Conservation (phyloP, 2,329 filamentous ascomycete species). For the Ophiostoma tasmaniense region DNA sequence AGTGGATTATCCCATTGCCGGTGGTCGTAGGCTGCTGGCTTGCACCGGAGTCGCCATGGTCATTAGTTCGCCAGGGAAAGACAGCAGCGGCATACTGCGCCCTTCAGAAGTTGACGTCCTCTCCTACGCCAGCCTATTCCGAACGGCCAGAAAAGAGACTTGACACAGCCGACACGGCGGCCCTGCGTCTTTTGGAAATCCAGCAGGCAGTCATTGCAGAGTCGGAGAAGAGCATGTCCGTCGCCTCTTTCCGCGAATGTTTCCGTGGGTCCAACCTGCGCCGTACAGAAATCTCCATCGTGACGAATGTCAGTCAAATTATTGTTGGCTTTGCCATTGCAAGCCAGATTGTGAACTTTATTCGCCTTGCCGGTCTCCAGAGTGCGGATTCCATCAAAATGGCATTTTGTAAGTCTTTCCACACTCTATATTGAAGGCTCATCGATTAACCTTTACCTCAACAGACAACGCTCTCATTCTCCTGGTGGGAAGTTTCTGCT, state of each 20-base stretch:
- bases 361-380: slow-evolving; percentile 29
- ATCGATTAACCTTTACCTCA: background rate
- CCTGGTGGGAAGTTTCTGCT: slow-evolving; percentile 35
- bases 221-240: slow-evolving; percentile 37
- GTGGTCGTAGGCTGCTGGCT: slow-evolving; percentile 17
- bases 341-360: slow-evolving; percentile 26
- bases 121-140: background rate
- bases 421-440: background rate
- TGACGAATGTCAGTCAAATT: slow-evolving; percentile 26
- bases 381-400: slow-evolving; percentile 33
- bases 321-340: slow-evolving; percentile 31
- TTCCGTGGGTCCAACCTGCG: slow-evolving; percentile 41
- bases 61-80: slow-evolving; percentile 33
- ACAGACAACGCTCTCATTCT: slow-evolving; percentile 21
- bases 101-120: slow-evolving; percentile 14
- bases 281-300: slow-evolving; percentile 45
- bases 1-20: slow-evolving; percentile 20
- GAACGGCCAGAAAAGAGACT: background rate
- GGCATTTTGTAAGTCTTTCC: slow-evolving; percentile 20
- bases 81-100: slow-evolving; percentile 11
- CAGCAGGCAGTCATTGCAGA: slow-evolving; percentile 50
- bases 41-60: slow-evolving; percentile 22
- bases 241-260: slow-evolving; percentile 43
- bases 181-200: slow-evolving; percentile 41
- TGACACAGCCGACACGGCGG: background rate